Percentiles rank a stretch among this genome's conserved stretches.
Evolutionary conservation across 202 grass and related monocot species (phyloP).

Genomic region (Saccharum hybrid): DNA sequence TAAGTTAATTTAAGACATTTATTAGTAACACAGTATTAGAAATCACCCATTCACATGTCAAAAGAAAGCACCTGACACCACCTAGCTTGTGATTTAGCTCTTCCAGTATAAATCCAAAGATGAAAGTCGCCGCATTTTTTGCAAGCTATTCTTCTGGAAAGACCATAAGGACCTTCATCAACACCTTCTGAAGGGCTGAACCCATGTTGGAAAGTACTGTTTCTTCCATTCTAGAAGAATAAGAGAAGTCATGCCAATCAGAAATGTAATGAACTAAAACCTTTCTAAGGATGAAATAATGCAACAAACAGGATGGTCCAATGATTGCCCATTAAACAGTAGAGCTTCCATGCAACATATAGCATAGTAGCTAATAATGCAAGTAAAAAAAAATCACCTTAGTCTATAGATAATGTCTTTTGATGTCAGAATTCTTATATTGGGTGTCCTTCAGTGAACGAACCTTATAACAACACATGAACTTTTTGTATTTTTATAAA

Average conservation of each 20-base stretch:
- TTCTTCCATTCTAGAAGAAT: constrained; percentile 72
- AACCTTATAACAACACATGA: constrained; percentile 4
- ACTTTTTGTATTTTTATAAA: background rate
- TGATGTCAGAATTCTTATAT: constrained; percentile 1
- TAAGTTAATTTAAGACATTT: constrained; percentile 20
- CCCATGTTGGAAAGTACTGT: constrained; percentile 70
- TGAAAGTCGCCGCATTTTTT: constrained; percentile 91
- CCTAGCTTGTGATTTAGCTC: constrained; percentile 87
- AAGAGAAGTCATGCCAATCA: constrained; percentile 38
- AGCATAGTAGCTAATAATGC: background rate
- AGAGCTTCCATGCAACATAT: constrained; percentile 3
- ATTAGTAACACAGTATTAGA: constrained; percentile 30
- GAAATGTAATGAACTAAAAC: constrained; percentile 15
- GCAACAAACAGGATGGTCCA: background rate
- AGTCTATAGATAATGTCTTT: background rate
- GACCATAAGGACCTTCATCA: constrained; percentile 68
- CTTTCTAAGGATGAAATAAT: constrained; percentile 23
- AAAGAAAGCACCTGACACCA: constrained; percentile 89
- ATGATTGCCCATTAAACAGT: background rate
- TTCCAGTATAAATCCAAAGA: constrained; percentile 86
- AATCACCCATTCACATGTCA: constrained; percentile 23
- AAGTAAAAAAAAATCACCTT: constrained; percentile 16
- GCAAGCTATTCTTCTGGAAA: constrained; percentile 94
- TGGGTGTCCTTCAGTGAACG: background rate
- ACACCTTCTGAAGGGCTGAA: constrained; percentile 82